These are phyloP conservation scores for Rhodosporidiobolus sp. DNA, from an alignment of 768 basidiomycete genomes.

Conservation along the genomic window DNA sequence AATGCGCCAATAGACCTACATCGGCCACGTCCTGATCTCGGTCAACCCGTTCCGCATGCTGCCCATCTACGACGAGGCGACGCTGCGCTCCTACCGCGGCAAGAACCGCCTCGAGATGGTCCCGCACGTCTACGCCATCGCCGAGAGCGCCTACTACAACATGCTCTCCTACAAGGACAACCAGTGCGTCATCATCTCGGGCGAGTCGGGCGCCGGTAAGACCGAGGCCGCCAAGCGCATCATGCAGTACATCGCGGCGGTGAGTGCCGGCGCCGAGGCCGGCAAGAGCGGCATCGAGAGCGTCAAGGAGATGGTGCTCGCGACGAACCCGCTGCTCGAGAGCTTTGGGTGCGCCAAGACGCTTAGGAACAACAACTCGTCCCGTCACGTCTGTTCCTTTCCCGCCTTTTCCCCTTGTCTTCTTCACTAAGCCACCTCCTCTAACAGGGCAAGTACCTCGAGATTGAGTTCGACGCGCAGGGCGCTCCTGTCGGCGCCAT, in stretches of 20 bases:
- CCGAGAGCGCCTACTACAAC: conserved; percentile 95
- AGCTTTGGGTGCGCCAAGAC: conserved; percentile 99
- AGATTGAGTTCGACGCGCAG: conserved; percentile 94
- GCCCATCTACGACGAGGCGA: conserved; percentile 89
- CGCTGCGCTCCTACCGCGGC: conserved; percentile 77
- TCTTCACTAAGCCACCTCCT: not conserved
- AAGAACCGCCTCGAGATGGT: conserved; percentile 98
- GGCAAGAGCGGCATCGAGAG: conserved; percentile 71
- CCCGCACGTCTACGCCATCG: conserved; percentile 96
- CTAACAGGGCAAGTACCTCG: conserved; percentile 88
- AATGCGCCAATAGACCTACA: conserved; percentile 64
- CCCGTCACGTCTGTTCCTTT: conserved; percentile 75
- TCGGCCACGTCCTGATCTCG: conserved; percentile 97
- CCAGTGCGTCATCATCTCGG: conserved; percentile 98
- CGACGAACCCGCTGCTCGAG: conserved; percentile 93
- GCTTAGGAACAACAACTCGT: conserved; percentile 95
- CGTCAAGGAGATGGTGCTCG: conserved; percentile 99
- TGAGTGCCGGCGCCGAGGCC: conserved; percentile 54
- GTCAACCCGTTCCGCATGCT: conserved; percentile 95
- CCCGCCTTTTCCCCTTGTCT: not conserved
- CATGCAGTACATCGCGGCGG: conserved; percentile 99
- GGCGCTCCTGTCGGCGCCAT: conserved; percentile 96
- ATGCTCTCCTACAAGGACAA: conserved; percentile 99
- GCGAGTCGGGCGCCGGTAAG: conserved; percentile 98
- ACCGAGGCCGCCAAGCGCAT: conserved; percentile 98